A percentile compares a stretch with the other conserved stretches of the same genome.
Conservation (phyloP, 805 yeast species). For the Clavispora carvajalis region DNA sequence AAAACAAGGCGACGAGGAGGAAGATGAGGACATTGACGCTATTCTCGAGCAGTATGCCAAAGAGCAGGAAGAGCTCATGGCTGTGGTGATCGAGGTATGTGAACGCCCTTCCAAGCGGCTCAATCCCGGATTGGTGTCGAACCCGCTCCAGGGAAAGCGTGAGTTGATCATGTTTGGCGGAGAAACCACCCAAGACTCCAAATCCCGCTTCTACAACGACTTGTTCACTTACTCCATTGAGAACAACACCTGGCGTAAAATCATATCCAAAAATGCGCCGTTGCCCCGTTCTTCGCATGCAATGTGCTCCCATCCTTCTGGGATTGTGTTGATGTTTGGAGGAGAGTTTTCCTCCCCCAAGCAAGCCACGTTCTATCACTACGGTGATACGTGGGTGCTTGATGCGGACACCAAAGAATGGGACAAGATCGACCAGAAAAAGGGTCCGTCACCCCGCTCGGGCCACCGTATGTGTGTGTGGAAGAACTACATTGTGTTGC, state of each 20-base stretch:
- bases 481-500: constrained; percentile 83
- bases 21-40: constrained; percentile 81
- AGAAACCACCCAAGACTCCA: constrained; percentile 51
- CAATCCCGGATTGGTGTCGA: constrained; percentile 69
- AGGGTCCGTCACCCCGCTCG: constrained; percentile 79
- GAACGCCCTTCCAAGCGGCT: constrained; percentile 63
- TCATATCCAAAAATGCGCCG: constrained; percentile 80
- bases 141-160: constrained; percentile 66
- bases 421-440: constrained; percentile 75
- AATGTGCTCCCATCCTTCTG: constrained; percentile 89
- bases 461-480: constrained; percentile 89
- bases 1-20: constrained; percentile 76
- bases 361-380: constrained; percentile 92
- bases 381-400: constrained; percentile 92
- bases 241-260: constrained; percentile 73
- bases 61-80: constrained; percentile 75
- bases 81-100: constrained; percentile 56
- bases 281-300: constrained; percentile 92
- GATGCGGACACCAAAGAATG: constrained; percentile 84
- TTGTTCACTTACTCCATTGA: constrained; percentile 68
- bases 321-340: constrained; percentile 80
- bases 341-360: constrained; percentile 97
- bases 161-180: constrained; percentile 91
- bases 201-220: constrained; percentile 77
- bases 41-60: constrained; percentile 69